Conservation (phyloP, 1,284 basidiomycete genomes). For the Cutaneotrichosporon sp. region DNA sequence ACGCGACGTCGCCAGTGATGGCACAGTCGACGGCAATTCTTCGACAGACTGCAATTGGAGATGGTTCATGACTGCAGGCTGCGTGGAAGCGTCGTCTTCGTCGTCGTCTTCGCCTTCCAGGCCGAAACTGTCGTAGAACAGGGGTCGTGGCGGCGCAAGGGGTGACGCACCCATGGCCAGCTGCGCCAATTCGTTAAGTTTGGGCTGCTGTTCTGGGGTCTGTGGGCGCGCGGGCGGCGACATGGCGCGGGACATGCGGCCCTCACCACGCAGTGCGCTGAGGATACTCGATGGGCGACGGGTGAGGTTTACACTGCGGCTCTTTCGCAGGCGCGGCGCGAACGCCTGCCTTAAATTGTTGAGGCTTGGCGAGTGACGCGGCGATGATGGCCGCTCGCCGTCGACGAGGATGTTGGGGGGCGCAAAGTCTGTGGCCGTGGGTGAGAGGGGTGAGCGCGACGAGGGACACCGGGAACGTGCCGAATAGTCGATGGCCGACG, state of each 20-base stretch:
- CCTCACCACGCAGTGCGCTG: neutral
- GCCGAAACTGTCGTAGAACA: constrained; percentile 19
- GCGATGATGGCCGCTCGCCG: neutral
- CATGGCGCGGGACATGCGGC: neutral
- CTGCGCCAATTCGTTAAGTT: neutral
- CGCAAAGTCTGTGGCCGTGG: constrained; percentile 1
- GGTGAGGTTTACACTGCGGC: constrained; percentile 9
- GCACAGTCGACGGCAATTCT: no score
- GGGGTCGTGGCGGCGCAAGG: constrained; percentile 6
- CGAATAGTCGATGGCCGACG: constrained; percentile 26
- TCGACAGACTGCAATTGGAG: no score
- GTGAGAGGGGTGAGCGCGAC: neutral
- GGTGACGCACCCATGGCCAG: constrained; percentile 2
- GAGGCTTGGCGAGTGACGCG: constrained; percentile 5
- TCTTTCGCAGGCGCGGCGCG: constrained; percentile 15
- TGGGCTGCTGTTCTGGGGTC: neutral
- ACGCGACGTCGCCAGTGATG: no score
- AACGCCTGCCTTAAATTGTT: constrained; percentile 7
- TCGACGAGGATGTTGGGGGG: neutral
- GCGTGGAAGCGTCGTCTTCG: neutral
- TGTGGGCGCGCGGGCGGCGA: neutral
- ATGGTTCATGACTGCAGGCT: neutral
- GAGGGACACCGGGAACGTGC: neutral
- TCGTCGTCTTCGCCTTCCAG: neutral
- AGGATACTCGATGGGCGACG: constrained; percentile 3